Evolutionary conservation across 1,139 yeast species (phyloP), one percentile per base, ranked within the genome.

Genomic region (Taiozyma sp.): DNA sequence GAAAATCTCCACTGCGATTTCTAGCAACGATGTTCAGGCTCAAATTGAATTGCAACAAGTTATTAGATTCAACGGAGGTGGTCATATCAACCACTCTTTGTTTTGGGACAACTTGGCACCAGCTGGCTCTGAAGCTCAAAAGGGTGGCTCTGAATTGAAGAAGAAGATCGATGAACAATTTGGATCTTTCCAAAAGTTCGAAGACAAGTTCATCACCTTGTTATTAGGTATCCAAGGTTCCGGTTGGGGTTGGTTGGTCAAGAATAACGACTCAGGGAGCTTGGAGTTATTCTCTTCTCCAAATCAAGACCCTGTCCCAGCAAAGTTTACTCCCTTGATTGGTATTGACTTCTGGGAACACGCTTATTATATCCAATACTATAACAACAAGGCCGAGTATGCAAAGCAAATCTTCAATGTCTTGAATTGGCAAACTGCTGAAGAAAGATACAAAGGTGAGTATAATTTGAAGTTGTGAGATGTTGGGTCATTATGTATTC

Each of bases 311-410:
- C 87, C 95, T 37, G 89, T 87, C 32, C 53, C 54, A 4, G 75
- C 86, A 41, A 74, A 80, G 29, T 76, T 79, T 64, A 76, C 80
- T 51, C 95, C 96, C 40, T 74, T 90, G 68, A 79, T 90, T 55
- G 97, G 96, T 47, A 88, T 90, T 68, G 97, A 90, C 67, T 97
- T 97, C 56, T 90, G 97, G 97, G 97, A 90, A 71, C 97, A 90
- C 68, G 97, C 97, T 51, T 90, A 89, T 76, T 90, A 90, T 78
- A 77, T 90, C 72, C 97, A 90, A 72, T 90, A 90, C 76, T 85
- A 88, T 72, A 90, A 90, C 74, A 90, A 85, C 69, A 90, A 90
- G 78, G 95, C 73, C 42, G 96, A 89, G 67, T 90, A 90, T 74
- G 90, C 90, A 79, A 85, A 88, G 74, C 95, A 95, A 54, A 86